Evolutionary conservation across 495 filamentous ascomycete species (phyloP).

Genomic region (Xylaria flabelliformis): DNA sequence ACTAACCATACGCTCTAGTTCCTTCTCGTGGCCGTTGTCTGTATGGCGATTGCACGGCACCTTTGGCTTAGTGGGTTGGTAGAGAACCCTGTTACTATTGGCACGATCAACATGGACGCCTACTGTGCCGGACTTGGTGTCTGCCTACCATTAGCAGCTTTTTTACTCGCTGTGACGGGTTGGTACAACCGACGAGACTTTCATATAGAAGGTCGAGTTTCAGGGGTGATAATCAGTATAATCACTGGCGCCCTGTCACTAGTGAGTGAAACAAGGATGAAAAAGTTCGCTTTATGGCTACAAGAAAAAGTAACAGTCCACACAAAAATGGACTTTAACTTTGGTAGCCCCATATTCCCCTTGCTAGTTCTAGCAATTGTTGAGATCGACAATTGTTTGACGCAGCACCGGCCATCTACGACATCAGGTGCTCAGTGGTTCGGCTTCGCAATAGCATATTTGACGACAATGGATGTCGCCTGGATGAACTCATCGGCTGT

Average conservation of each 20-base stretch:
- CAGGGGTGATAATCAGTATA: slow-evolving; percentile 11
- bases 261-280: slow-evolving; percentile 21
- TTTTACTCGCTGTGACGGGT: slow-evolving; percentile 21
- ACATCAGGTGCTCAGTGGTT: slow-evolving; percentile 23
- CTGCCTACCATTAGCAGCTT: slow-evolving; percentile 17
- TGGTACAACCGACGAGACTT: slow-evolving; percentile 31
- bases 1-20: slow-evolving; percentile 17
- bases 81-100: slow-evolving; percentile 13
- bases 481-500: not conserved
- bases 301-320: slow-evolving; percentile 19
- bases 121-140: slow-evolving; percentile 20
- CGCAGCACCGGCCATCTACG: slow-evolving; percentile 23
- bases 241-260: slow-evolving; percentile 20
- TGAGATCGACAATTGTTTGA: slow-evolving; percentile 24
- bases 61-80: slow-evolving; percentile 20
- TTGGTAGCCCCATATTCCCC: slow-evolving; percentile 25
- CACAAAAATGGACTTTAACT: not conserved
- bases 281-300: slow-evolving; percentile 12
- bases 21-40: slow-evolving; percentile 19
- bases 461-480: slow-evolving; percentile 16
- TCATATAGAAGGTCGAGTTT: slow-evolving; percentile 15
- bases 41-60: slow-evolving; percentile 14
- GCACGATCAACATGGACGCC: slow-evolving; percentile 3
- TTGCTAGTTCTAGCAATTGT: slow-evolving; percentile 22
- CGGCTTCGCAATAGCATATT: slow-evolving; percentile 22